Conservation (phyloP, 257 asterid genomes). For the Solanum clarkiae region DNA sequence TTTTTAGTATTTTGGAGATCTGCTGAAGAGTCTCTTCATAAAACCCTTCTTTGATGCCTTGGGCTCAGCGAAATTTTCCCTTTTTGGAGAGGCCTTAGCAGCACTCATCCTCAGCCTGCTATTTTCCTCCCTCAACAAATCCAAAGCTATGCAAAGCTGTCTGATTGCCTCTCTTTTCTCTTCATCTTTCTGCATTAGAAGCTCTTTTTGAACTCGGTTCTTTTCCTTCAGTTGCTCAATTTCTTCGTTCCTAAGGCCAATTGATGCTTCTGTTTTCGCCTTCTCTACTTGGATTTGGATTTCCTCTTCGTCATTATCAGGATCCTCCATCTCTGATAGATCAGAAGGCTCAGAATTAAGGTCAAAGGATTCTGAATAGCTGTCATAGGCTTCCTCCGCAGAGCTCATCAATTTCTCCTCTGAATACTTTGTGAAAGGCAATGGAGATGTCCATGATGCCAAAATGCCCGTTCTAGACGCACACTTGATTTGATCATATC, state of each 20-base stretch:
- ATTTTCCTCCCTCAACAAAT: constrained; percentile 60
- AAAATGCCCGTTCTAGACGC: constrained; percentile 32
- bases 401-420: constrained; percentile 35
- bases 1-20: constrained; percentile 23
- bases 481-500: constrained; percentile 45
- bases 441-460: constrained; percentile 40
- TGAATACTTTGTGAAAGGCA: constrained; percentile 30
- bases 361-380: constrained; percentile 67
- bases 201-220: constrained; percentile 31
- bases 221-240: constrained; percentile 42
- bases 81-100: constrained; percentile 9
- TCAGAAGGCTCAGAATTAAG: constrained; percentile 24
- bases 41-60: constrained; percentile 32
- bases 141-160: constrained; percentile 65
- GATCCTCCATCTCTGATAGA: constrained; percentile 77
- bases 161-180: constrained; percentile 82
- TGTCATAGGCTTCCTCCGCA: constrained; percentile 46
- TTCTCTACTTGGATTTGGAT: not conserved
- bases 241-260: constrained; percentile 27
- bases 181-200: constrained; percentile 59
- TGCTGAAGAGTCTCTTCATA: constrained; percentile 45
- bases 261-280: constrained; percentile 10
- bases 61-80: constrained; percentile 12
- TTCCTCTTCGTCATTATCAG: constrained; percentile 32
- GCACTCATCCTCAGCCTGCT: constrained; percentile 26